Conservation (phyloP, 441 rosid species). For the Dalechampia spathulata region DNA sequence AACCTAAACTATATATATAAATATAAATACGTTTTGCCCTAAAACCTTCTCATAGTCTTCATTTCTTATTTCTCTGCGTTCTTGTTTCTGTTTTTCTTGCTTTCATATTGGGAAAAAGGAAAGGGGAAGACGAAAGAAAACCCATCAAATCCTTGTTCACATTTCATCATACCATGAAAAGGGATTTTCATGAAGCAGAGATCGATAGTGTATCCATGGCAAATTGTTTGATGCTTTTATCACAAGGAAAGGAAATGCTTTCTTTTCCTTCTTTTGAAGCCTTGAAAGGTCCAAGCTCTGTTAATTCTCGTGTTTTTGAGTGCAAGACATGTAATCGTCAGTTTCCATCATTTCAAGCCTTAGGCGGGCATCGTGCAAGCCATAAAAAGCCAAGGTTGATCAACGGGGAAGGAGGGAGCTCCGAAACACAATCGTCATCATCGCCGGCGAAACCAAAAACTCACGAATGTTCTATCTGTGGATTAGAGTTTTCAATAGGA, state of each 20-base stretch:
- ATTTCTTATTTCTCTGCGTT: no score
- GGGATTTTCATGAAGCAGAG: conserved; percentile 21
- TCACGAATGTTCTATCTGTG: conserved; percentile 89
- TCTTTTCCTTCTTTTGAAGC: conserved; percentile 8
- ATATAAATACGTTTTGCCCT: neutral
- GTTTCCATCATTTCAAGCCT: conserved; percentile 86
- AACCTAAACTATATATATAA: conserved; percentile 6
- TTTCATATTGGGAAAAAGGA: conserved; percentile 2
- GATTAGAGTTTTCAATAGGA: conserved; percentile 77
- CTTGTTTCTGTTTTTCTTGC: neutral
- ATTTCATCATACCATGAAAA: conserved; percentile 30
- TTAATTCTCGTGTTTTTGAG: conserved; percentile 49
- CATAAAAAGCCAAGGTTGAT: conserved; percentile 64
- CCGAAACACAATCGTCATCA: conserved; percentile 8
- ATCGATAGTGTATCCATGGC: conserved; percentile 43
- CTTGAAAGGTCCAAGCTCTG: neutral
- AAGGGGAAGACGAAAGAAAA: neutral
- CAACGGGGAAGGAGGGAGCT: conserved; percentile 15
- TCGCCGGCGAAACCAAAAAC: conserved; percentile 33
- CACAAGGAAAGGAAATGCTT: conserved; percentile 21
- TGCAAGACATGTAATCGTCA: conserved; percentile 82
- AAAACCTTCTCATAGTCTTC: conserved; percentile 2
- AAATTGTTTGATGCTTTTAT: conserved; percentile 45
- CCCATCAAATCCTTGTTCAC: neutral
- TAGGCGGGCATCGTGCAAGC: conserved; percentile 95